Conservation (phyloP, 2,329 filamentous ascomycete species). For the Cordyceps cicadae region DNA sequence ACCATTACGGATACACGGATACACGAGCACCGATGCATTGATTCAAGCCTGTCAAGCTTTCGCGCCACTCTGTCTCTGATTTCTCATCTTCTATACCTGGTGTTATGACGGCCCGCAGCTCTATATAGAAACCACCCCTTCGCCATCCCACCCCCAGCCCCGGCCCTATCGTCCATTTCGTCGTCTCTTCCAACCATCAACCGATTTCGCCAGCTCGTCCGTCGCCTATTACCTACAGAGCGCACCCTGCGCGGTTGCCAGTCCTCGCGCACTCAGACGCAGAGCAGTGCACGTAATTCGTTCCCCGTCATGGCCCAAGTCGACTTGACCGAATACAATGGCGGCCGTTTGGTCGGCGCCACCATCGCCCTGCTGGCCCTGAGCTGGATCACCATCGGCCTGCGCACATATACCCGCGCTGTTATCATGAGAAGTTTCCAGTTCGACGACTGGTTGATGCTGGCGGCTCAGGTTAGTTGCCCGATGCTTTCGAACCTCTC, state of each 20-base stretch:
- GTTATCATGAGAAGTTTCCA: conserved; percentile 37
- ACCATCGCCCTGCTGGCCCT: conserved; percentile 30
- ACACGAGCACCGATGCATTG: conserved; percentile 8
- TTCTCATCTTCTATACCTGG: neutral
- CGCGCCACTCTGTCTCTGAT: neutral
- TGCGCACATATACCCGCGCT: conserved; percentile 37
- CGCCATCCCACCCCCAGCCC: neutral
- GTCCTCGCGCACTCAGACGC: neutral
- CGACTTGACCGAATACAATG: conserved; percentile 32
- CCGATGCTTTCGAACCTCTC: too few species aligned
- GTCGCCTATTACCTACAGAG: neutral
- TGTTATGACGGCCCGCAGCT: conserved; percentile 7
- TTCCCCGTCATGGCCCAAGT: conserved; percentile 18
- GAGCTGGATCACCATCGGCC: conserved; percentile 33
- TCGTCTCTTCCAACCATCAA: neutral
- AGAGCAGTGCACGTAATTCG: neutral
- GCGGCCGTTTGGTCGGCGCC: conserved; percentile 27
- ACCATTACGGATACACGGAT: too few species aligned
- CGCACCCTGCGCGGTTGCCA: neutral
- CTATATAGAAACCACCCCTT: conserved; percentile 6
- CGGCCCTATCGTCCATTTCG: neutral
- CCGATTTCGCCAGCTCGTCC: neutral
- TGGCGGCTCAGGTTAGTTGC: conserved; percentile 35
- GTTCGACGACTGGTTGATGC: conserved; percentile 47
- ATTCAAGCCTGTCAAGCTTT: conserved; percentile 6